Percentiles rank a stretch among this genome's conserved stretches.
Conservation (phyloP, 78 protist species). For the Dictyostelium purpureum region DNA sequence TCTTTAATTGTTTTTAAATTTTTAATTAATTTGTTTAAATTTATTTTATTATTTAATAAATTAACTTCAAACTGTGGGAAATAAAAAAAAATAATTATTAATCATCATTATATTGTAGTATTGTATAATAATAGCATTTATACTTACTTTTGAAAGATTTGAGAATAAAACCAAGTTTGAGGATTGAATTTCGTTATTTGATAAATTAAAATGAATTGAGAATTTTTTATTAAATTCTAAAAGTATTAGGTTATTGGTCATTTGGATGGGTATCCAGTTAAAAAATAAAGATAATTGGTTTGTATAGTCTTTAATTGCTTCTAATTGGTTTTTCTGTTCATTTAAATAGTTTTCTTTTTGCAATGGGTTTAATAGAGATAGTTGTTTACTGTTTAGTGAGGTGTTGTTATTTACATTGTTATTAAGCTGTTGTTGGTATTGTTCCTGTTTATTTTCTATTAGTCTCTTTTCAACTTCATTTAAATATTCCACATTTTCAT, state of each 20-base stretch:
- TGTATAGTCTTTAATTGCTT: neutral
- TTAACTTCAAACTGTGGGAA: neutral
- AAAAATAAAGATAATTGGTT: neutral
- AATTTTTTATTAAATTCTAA: constrained; percentile 1
- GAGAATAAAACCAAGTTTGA: neutral
- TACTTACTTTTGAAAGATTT: neutral
- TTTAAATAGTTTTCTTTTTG: neutral
- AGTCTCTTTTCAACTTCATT: neutral
- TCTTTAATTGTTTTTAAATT: neutral
- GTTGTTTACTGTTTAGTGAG: neutral
- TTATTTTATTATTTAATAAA: neutral
- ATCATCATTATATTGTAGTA: no score
- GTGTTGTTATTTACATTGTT: no score
- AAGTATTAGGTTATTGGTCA: neutral
- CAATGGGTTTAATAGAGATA: no score
- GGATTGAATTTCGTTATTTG: neutral
- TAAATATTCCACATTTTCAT: neutral
- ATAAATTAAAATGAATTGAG: neutral
- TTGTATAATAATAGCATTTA: no score
- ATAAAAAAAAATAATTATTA: neutral
- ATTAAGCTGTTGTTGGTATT: no score
- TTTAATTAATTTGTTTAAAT: neutral
- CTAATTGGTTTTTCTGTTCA: neutral
- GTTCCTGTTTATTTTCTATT: no score
- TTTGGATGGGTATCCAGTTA: constrained; percentile 15